Evolutionary conservation across 441 rosid species (phyloP), one percentile per base, ranked within the genome.

Genomic region (Bruguiera hainesii): DNA sequence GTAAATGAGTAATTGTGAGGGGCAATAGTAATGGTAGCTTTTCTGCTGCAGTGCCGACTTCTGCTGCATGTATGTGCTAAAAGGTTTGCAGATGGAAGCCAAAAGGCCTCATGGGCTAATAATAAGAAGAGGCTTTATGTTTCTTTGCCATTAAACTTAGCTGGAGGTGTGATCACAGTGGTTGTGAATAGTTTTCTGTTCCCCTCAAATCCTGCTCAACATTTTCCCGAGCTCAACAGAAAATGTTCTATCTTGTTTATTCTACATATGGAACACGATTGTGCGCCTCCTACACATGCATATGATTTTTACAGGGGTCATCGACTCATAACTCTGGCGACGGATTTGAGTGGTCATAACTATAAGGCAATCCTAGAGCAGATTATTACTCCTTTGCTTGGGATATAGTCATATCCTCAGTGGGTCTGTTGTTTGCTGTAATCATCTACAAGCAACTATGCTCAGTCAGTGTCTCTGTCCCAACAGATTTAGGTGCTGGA

Each of bases 381-480:
- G 97, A 88, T 67, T 88, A 87, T 26, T 90, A 78, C 73, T 91
- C 99, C n/a, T 86, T 85, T 48, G 73, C 90, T 13, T 88, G 97
- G 96, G 88, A 91, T 71, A 68, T 95, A 49, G 70, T 84, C 9
- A 89, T 91, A 62, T 84, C 85, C 51, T 78, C 42, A 29, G 63
- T 71, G 5, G 82, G 87, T 63, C 46, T 89, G 75, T 48, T 88
- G 61, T 83, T 87, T 8, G 83, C 90, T 30, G 68, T 76, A 30
- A 51, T 86, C 48, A 33, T 95, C 16, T 89, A 75, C 80, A 62
- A 87, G 77, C 96, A 90, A 84, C 99, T 91, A 79, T 75, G 72
- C 29, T 79, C 71, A 98, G 96, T 31, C 75, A 80, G 11, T 82
- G 80, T 76, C 51, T 91, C 73, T 70, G 91, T 58, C 91, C 89